Base-by-base conservation (phyloP, 2,329 filamentous ascomycete species). In the Exophiala phaeomuriformis region DNA sequence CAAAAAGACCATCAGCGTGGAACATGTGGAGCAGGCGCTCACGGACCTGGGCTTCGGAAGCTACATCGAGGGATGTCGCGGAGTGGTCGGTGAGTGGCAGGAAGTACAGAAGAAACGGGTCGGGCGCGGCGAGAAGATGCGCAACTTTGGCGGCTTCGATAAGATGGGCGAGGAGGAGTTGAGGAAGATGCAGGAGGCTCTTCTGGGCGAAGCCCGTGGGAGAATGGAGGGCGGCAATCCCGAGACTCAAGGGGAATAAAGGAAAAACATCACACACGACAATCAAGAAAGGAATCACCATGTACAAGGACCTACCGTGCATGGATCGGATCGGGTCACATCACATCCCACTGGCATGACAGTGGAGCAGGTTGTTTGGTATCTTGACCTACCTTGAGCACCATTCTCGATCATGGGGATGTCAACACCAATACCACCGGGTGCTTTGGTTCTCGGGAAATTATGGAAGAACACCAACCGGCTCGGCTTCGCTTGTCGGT, bases 1-100 rank as follows among this genome's bases (percentile, higher is more conserved):
- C 47, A 98, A 98, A 77, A 98, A 98, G 79, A 98, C 93, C 3
- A 98, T 98, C 64, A 91, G 91, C 8, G 95, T 89, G 70, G 93
- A 98, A 66, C 93, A 98, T 74, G 94, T 98, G 64, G 94, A 91
- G 66, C 91, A 91, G 67, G 93, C 93, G 0, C 79, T 98, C 40
- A 87, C 91, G 64, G 88, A 95, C 65, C 81, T 98, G 19, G 93
- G 91, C 1, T 98, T 97, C 69, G 80, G 84, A 6, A 90, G 95
- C 64, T 98, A 97, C 67, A 87, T 98, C 4, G 82, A 85, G 10
- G 87, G 90, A 55, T 88, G 98, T 8, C 73, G 90, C 52, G 87
- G 89, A 62, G 89, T 93, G 6, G 90, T 90, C 1, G 84, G 85
- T 51, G 88, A 95, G 67, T 93, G 96, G 70, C 96, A 95, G 71